Evolutionary conservation across 208 protist genomes (phyloP).

Genomic region (Tritrichomonas foetus): DNA sequence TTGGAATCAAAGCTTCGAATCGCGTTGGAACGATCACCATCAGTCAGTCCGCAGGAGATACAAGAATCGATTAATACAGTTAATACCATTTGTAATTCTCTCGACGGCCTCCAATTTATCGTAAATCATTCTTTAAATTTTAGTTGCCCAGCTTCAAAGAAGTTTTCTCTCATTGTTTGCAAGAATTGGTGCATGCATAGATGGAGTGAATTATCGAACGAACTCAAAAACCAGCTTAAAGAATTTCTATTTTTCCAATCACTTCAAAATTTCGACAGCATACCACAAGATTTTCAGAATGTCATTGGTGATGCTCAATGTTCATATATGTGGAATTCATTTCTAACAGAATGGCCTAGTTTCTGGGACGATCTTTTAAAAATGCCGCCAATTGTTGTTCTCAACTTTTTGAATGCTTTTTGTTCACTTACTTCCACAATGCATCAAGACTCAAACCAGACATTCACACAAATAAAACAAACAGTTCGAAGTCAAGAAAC

Average conservation of each 20-base stretch:
- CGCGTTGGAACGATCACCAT: too few species aligned
- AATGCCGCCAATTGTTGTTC: background rate
- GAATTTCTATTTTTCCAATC: background rate
- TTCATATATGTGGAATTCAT: background rate
- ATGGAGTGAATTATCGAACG: background rate
- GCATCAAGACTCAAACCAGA: background rate
- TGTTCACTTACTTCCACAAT: background rate
- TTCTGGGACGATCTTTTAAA: background rate
- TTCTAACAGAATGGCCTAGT: background rate
- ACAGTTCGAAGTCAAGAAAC: background rate
- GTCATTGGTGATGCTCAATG: background rate
- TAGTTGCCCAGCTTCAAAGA: background rate
- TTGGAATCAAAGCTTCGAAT: too few species aligned
- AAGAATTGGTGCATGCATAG: background rate
- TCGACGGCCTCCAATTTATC: background rate
- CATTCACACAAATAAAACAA: background rate
- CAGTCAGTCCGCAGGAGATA: too few species aligned
- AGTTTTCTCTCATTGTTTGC: background rate
- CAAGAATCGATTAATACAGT: background rate
- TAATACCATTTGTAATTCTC: background rate
- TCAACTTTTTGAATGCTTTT: background rate
- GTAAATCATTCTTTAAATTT: background rate
- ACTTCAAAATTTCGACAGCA: background rate
- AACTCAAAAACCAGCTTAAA: background rate
- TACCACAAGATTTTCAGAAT: background rate